Evolutionary conservation across 2,329 filamentous ascomycete genomes (phyloP).

Genomic region (Davidsoniella neocaledoniae): DNA sequence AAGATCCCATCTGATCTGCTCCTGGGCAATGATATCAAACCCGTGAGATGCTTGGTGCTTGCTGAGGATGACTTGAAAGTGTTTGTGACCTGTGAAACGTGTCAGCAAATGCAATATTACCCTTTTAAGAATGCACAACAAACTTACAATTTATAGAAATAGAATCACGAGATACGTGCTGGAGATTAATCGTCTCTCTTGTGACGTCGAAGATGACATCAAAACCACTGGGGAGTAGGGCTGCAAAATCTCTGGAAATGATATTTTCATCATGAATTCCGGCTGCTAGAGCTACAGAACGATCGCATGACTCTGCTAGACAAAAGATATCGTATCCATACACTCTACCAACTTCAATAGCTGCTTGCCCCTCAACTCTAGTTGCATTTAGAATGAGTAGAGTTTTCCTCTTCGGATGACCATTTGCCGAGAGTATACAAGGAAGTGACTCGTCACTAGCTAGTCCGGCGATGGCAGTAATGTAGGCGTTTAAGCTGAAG

Average conservation of each 20-base stretch:
- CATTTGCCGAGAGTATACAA: too few species aligned
- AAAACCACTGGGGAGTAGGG: neutral
- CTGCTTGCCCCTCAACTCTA: constrained; percentile 25
- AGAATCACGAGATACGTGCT: neutral
- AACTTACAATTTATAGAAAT: constrained; percentile 21
- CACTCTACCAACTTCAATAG: constrained; percentile 24
- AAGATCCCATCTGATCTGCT: constrained; percentile 3
- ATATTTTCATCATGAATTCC: constrained; percentile 23
- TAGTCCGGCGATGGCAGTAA: neutral
- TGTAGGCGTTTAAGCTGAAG: constrained; percentile 9
- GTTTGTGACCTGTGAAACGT: neutral
- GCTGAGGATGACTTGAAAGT: constrained; percentile 2
- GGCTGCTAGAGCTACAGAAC: constrained; percentile 23
- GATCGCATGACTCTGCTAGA: constrained; percentile 21
- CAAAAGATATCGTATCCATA: constrained; percentile 26
- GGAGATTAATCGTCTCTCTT: neutral
- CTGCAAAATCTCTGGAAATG: constrained; percentile 15
- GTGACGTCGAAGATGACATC: neutral
- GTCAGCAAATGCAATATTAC: neutral
- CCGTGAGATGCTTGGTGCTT: too few species aligned
- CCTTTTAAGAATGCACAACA: neutral
- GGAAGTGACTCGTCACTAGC: too few species aligned
- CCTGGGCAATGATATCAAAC: too few species aligned
- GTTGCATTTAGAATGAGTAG: constrained; percentile 29
- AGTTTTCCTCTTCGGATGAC: constrained; percentile 11